These are phyloP conservation scores for Paraphoma sp. DNA, from an alignment of 2,329 filamentous ascomycete genomes.

Conservation along the genomic window DNA sequence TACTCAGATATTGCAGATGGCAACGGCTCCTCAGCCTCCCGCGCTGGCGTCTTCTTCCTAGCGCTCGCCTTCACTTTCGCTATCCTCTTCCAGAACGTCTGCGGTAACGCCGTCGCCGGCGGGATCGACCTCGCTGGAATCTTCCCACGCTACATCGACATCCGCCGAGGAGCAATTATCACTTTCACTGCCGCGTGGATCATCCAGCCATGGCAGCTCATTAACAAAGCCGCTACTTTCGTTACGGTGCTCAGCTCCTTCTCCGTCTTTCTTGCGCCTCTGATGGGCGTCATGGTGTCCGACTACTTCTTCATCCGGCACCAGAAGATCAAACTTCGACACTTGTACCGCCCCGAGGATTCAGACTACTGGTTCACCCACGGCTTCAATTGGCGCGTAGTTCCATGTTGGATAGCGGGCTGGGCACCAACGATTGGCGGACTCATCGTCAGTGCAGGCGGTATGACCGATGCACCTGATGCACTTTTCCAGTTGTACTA, in stretches of 20 bases:
- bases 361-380: conserved; percentile 53
- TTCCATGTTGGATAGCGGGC: conserved; percentile 46
- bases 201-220: conserved; percentile 60
- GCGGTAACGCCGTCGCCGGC: conserved; percentile 58
- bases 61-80: not conserved
- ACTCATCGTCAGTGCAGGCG: not conserved
- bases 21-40: not conserved
- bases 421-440: conserved; percentile 1
- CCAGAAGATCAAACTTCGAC: conserved; percentile 50
- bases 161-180: conserved; percentile 61
- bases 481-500: not conserved
- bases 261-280: conserved; percentile 56
- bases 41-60: not conserved
- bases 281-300: conserved; percentile 54
- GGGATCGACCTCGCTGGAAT: conserved; percentile 64
- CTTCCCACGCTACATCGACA: conserved; percentile 62
- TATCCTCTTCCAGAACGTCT: conserved; percentile 25
- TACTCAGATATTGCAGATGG: not conserved
- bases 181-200: conserved; percentile 54
- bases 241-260: conserved; percentile 56
- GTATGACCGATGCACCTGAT: not conserved
- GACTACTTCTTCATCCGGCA: conserved; percentile 56
- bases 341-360: conserved; percentile 50
- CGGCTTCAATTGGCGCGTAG: conserved; percentile 55
- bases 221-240: conserved; percentile 56